Evolutionary conservation across 805 yeast species (phyloP).

Genomic region (Candida bentonensis): DNA sequence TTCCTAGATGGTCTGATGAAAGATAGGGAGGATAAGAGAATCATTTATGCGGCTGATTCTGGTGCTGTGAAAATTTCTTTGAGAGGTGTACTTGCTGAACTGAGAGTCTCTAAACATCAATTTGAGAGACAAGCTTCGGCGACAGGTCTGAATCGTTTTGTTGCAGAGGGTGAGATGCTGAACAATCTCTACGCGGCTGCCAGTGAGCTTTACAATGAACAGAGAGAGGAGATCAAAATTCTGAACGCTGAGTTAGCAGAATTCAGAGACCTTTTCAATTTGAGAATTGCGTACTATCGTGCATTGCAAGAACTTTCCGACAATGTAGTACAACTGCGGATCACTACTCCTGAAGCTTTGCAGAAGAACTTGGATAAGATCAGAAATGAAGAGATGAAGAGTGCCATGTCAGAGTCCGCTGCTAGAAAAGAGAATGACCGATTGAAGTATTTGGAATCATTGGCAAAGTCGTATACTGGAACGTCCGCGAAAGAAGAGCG

Average conservation of each 20-base stretch:
- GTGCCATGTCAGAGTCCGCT: not conserved
- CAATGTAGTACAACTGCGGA: constrained; percentile 37
- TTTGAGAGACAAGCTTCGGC: not conserved
- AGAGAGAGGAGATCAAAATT: constrained; percentile 27
- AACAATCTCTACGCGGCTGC: not conserved
- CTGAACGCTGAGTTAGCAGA: constrained; percentile 37
- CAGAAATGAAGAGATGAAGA: not conserved
- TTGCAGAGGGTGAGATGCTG: not conserved
- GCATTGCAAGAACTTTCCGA: constrained; percentile 82
- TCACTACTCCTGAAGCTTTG: not conserved
- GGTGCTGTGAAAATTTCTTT: not conserved
- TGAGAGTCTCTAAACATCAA: not conserved
- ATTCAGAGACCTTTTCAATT: constrained; percentile 53
- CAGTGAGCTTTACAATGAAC: constrained; percentile 19
- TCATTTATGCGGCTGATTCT: not conserved
- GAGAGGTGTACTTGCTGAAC: not conserved
- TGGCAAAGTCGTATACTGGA: constrained; percentile 21
- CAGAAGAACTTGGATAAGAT: not conserved
- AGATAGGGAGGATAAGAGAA: not conserved
- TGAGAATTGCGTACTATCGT: constrained; percentile 68
- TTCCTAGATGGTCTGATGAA: not conserved
- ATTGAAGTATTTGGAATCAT: constrained; percentile 34
- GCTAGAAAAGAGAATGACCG: constrained; percentile 8
- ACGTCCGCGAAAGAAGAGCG: constrained; percentile 26
- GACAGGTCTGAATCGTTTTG: not conserved